Conservation (phyloP, 306 rosid species). For the Quercus agrifolia region DNA sequence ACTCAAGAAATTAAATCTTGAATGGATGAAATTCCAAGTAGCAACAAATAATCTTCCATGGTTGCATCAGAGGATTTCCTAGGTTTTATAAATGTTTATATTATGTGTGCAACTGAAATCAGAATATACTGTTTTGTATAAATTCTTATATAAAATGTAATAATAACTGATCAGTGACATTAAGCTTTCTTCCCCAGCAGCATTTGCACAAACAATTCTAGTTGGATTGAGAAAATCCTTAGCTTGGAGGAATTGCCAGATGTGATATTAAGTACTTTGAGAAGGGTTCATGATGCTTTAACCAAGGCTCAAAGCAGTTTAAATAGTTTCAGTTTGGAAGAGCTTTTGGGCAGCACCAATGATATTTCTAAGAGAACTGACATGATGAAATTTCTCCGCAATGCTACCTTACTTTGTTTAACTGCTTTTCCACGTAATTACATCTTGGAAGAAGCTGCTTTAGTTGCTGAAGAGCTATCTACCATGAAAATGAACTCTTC, state of each 20-base stretch:
- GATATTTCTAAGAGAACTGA: slow-evolving; percentile 42
- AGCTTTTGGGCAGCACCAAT: slow-evolving; percentile 42
- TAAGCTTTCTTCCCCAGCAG: slow-evolving; percentile 37
- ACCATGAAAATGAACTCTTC: slow-evolving; percentile 51
- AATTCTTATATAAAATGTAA: neutral
- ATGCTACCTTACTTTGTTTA: slow-evolving; percentile 69
- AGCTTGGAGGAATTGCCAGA: slow-evolving; percentile 75
- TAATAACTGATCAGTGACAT: slow-evolving; percentile 16
- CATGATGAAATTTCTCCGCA: slow-evolving; percentile 76
- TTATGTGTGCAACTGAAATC: neutral
- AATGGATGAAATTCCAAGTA: too few species aligned
- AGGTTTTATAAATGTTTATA: neutral
- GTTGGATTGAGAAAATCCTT: slow-evolving; percentile 60
- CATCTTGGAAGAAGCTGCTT: slow-evolving; percentile 77
- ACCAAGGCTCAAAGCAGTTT: slow-evolving; percentile 39
- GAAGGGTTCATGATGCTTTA: slow-evolving; percentile 43
- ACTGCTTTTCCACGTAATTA: slow-evolving; percentile 76
- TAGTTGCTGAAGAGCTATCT: slow-evolving; percentile 78
- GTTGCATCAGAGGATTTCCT: neutral
- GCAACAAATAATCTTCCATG: neutral
- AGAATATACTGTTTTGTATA: neutral
- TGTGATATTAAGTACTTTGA: slow-evolving; percentile 50
- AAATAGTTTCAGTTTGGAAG: slow-evolving; percentile 51
- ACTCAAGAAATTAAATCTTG: too few species aligned
- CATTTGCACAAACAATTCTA: slow-evolving; percentile 67